Percentiles rank a stretch among this genome's conserved stretches.
These are phyloP conservation scores for Magnusiomyces sp. DNA, from an alignment of 1,139 yeast genomes.

Conservation along the genomic window DNA sequence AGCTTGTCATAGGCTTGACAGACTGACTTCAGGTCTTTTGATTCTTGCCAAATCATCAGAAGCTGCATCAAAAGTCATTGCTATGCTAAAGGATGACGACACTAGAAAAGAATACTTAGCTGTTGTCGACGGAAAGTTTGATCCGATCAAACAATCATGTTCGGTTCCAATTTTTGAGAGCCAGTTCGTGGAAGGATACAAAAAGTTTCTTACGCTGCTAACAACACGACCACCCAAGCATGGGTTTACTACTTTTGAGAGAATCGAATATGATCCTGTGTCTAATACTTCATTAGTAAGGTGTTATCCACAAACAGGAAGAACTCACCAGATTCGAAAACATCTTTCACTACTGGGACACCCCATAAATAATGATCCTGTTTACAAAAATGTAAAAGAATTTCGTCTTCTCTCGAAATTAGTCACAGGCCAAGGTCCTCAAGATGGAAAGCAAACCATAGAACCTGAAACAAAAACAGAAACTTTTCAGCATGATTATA, in stretches of 20 bases:
- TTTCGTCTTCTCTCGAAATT: neutral
- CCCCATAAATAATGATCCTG: conserved; percentile 63
- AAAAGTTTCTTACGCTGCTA: conserved; percentile 1
- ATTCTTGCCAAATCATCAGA: conserved; percentile 46
- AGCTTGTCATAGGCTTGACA: conserved; percentile 58
- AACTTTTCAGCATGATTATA: too few relatives aligned
- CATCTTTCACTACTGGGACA: conserved; percentile 57
- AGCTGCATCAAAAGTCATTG: conserved; percentile 40
- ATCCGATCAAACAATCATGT: conserved; percentile 3
- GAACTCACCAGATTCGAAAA: conserved; percentile 72
- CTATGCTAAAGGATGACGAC: conserved; percentile 35
- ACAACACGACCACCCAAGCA: conserved; percentile 17
- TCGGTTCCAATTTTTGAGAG: conserved; percentile 11
- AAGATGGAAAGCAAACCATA: too few relatives aligned
- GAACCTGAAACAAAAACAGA: too few relatives aligned
- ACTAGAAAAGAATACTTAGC: conserved; percentile 51
- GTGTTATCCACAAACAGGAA: conserved; percentile 64
- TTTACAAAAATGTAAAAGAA: conserved; percentile 35
- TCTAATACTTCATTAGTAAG: conserved; percentile 43
- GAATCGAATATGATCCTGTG: conserved; percentile 32
- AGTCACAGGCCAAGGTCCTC: neutral
- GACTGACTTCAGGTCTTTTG: conserved; percentile 65
- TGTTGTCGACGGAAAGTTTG: conserved; percentile 49
- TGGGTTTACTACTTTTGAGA: conserved; percentile 39
- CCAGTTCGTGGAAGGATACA: conserved; percentile 7